Evolutionary conservation across 2,329 filamentous ascomycete species (phyloP).

Genomic region (Penicillium carneum): DNA sequence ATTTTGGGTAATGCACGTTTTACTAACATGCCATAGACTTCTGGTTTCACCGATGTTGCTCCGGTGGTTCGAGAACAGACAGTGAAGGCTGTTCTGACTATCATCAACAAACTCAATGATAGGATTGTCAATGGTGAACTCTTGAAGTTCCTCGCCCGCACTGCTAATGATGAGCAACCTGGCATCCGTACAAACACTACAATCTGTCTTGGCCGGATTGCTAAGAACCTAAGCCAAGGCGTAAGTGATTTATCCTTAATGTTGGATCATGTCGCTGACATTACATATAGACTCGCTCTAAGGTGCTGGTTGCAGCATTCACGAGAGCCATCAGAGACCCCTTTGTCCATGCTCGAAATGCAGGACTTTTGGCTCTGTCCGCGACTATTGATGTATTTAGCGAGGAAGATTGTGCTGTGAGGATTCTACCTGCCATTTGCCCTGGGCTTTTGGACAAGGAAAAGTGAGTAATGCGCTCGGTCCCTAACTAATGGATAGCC

Average conservation of each 20-base stretch:
- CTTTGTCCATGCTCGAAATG: slow-evolving; percentile 92
- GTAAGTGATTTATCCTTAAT: slow-evolving; percentile 44
- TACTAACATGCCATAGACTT: slow-evolving; percentile 64
- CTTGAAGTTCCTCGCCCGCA: slow-evolving; percentile 88
- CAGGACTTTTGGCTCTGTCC: slow-evolving; percentile 81
- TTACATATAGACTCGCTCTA: slow-evolving; percentile 70
- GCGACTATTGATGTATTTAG: slow-evolving; percentile 86
- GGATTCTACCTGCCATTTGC: slow-evolving; percentile 83
- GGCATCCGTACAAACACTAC: slow-evolving; percentile 98
- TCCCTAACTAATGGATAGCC: not conserved
- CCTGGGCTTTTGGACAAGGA: slow-evolving; percentile 91
- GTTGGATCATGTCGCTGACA: slow-evolving; percentile 36
- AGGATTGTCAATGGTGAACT: slow-evolving; percentile 92
- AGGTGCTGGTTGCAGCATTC: slow-evolving; percentile 92
- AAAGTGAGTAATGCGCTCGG: slow-evolving; percentile 60
- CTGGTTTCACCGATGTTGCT: slow-evolving; percentile 89
- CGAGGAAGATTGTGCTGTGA: slow-evolving; percentile 86
- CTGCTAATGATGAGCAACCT: slow-evolving; percentile 95
- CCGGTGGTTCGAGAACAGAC: slow-evolving; percentile 95
- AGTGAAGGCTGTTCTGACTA: slow-evolving; percentile 86
- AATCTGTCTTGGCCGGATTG: slow-evolving; percentile 95
- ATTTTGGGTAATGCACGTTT: not conserved
- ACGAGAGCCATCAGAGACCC: slow-evolving; percentile 87
- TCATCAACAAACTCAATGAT: slow-evolving; percentile 89
- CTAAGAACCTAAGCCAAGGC: slow-evolving; percentile 77